Evolutionary conservation across 352 stramenopile species (phyloP), one percentile per base, ranked within the genome.

Genomic region (Phytopythium kandeliae): DNA sequence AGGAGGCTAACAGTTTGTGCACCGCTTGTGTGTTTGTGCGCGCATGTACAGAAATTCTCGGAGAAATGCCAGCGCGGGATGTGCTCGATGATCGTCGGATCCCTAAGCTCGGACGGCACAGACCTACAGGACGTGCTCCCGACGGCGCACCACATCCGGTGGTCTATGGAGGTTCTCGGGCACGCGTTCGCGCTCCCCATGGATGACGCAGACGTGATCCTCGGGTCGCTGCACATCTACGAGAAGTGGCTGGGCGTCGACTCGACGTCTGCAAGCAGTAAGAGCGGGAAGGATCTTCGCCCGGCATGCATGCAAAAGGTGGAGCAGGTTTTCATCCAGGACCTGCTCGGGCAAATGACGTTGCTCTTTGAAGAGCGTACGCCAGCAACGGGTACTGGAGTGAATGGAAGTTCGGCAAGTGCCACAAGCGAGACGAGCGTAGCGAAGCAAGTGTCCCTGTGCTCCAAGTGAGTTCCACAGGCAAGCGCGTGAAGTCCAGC

Each of bases 281-380:
- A 54, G 30, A 64, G 59, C 17, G 75, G 52, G 1, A 73, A 79
- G 36, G 77, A 92, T 55, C 56, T 67, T 24, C 64, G 78, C 17
- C 81, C 81, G 0, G 59, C 59, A 26, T 90, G 83, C 49, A 92
- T 95, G 81, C 74, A 86, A 30, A 87, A 85, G 54, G 69, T 86
- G 35, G 84, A 92, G 54, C 84, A 95, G 63, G 63, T 71, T 10
- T 95, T 95, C 46, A 91, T 95, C 34, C 81, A 91, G 49, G 84
- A 95, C 52, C 68, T 95, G 57, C 63, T 95, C 41, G 84, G 81
- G 15, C 84, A 95, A 45, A 92, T 95, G 81, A 92, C 84, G 49
- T 56, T 95, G 51, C 68, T 95, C 25, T 92, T 95, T 62, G 84
- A 95, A 58, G 84, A 95, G 45, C 71, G 82, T 11, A 22, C 71